phyloP scores from a whole-genome alignment of 2,329 filamentous ascomycete genomes.

The Orbilia ellipsospora region DNA sequence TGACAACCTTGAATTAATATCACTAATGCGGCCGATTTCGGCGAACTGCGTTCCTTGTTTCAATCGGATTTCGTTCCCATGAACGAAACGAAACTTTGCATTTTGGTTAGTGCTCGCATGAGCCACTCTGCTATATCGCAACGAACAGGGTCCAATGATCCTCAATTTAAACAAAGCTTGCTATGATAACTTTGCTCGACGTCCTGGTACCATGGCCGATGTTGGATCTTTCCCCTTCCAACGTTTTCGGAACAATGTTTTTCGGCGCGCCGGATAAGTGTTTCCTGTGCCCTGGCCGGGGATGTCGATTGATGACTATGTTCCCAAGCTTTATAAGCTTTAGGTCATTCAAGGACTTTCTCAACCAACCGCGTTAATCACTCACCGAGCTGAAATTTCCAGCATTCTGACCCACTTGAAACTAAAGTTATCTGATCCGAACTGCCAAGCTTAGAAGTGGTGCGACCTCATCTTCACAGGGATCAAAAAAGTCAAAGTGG shows the following conservation, averaged over 20 bases:
- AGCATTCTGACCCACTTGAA: conserved; percentile 16
- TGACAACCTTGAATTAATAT: conserved; percentile 11
- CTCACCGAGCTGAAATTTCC: conserved; percentile 9
- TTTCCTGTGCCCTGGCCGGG: too few species aligned
- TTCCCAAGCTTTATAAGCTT: too few species aligned
- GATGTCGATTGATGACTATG: too few species aligned
- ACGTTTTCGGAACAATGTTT: not conserved
- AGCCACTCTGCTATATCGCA: not conserved
- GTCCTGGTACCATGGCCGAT: too few species aligned
- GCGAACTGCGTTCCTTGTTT: conserved; percentile 10
- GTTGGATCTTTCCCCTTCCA: too few species aligned
- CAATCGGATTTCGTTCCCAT: not conserved
- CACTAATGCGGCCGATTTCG: conserved; percentile 37
- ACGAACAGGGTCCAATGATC: too few species aligned
- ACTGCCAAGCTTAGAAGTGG: conserved; percentile 52
- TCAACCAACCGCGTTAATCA: conserved; percentile 15
- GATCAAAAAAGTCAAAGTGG: conserved; percentile 43
- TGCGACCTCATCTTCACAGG: conserved; percentile 37
- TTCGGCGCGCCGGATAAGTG: not conserved
- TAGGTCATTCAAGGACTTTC: not conserved
- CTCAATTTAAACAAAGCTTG: too few species aligned
- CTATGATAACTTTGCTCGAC: too few species aligned
- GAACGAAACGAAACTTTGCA: not conserved
- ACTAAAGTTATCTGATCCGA: conserved; percentile 56
- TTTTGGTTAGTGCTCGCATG: not conserved